Conservation (phyloP, 2,329 filamentous ascomycete genomes). For the Curvularia eragrostidis region DNA sequence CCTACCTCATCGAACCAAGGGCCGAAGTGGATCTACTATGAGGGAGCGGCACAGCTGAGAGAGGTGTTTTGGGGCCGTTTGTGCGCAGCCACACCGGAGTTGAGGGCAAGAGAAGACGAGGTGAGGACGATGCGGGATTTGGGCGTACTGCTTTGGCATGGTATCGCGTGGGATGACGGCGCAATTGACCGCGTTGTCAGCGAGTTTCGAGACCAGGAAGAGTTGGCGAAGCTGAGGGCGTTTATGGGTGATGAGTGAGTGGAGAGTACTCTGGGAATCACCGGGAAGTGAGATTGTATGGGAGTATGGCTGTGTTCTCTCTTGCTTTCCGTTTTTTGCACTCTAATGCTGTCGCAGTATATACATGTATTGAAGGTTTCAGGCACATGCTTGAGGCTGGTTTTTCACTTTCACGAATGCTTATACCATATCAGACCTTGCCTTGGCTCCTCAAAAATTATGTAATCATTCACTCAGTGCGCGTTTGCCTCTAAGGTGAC, state of each 20-base stretch:
- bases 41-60: conserved; percentile 54
- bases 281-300: background rate
- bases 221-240: conserved; percentile 61
- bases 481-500: background rate
- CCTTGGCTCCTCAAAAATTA: background rate
- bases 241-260: conserved; percentile 35
- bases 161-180: conserved; percentile 68
- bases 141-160: conserved; percentile 68
- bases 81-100: conserved; percentile 42
- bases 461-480: background rate
- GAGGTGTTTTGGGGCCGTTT: conserved; percentile 60
- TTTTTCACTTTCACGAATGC: too few relatives aligned
- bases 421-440: background rate
- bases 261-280: background rate
- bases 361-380: too few relatives aligned
- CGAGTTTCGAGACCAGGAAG: conserved; percentile 58
- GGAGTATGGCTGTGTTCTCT: background rate
- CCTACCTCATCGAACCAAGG: background rate
- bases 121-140: conserved; percentile 58
- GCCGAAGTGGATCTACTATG: conserved; percentile 51
- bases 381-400: too few relatives aligned
- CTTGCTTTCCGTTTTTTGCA: background rate
- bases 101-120: conserved; percentile 45
- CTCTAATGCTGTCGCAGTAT: background rate
- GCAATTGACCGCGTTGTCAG: conserved; percentile 65